phyloP scores from a whole-genome alignment of 768 basidiomycete species.

The Tubosaeta sp. region DNA sequence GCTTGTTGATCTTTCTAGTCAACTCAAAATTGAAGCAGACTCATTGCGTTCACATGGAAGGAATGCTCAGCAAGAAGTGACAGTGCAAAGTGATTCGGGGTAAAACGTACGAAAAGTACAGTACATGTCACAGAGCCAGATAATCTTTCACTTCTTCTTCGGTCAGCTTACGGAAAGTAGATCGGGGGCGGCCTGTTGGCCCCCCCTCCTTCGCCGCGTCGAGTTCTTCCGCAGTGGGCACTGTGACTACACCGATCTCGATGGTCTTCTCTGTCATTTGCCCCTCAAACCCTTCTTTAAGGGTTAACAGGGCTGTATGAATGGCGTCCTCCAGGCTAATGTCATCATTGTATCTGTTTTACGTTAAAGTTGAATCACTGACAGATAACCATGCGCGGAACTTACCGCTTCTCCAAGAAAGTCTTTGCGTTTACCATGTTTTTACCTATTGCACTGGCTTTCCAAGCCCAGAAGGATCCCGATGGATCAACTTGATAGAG shows the following conservation, averaged over 20 bases:
- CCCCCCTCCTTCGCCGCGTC: constrained; percentile 65
- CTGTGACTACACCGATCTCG: constrained; percentile 95
- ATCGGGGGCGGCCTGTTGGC: constrained; percentile 65
- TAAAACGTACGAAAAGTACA: constrained; percentile 30
- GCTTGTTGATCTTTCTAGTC: constrained; percentile 4
- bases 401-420: constrained; percentile 96
- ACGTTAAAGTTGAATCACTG: constrained; percentile 18
- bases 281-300: constrained; percentile 99
- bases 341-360: constrained; percentile 97
- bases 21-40: constrained; percentile 4
- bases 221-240: constrained; percentile 62
- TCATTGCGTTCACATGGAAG: constrained; percentile 5
- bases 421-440: constrained; percentile 99
- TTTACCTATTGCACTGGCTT: constrained; percentile 98
- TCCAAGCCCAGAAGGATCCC: constrained; percentile 99
- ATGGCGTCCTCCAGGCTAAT: constrained; percentile 98
- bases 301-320: constrained; percentile 93
- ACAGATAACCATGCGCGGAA: constrained; percentile 24
- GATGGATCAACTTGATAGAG: constrained; percentile 99
- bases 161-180: constrained; percentile 90
- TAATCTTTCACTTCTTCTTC: constrained; percentile 99
- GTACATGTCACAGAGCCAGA: constrained; percentile 63
- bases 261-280: constrained; percentile 99
- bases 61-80: constrained; percentile 14
- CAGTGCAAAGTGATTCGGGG: constrained; percentile 12